These are phyloP conservation scores for Talaromyces funiculosus DNA, from an alignment of 2,329 filamentous ascomycete genomes.

Conservation along the genomic window DNA sequence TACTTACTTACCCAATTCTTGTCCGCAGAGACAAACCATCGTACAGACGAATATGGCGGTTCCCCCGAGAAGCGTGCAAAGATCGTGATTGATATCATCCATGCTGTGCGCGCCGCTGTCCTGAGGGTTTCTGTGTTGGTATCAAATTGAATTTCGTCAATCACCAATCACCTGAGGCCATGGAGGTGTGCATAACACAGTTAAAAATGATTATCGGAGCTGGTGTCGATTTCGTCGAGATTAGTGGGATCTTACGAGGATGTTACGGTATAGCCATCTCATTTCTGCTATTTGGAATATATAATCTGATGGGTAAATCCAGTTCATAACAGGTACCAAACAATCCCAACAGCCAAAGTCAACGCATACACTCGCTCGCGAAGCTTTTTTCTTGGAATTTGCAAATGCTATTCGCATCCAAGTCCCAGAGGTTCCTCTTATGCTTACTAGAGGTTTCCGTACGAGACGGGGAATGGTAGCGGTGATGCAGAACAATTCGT, in stretches of 20 bases:
- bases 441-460: constrained; percentile 61
- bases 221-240: constrained; percentile 58
- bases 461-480: constrained; percentile 47
- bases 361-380: constrained; percentile 49
- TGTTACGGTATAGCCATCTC: constrained; percentile 34
- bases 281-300: neutral
- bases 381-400: constrained; percentile 66
- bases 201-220: constrained; percentile 40
- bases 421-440: constrained; percentile 44
- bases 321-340: constrained; percentile 31
- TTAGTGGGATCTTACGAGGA: constrained; percentile 58
- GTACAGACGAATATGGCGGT: constrained; percentile 47
- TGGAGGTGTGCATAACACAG: constrained; percentile 52
- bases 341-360: constrained; percentile 2
- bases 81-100: constrained; percentile 43
- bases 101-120: constrained; percentile 39
- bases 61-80: constrained; percentile 41
- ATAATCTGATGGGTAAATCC: neutral
- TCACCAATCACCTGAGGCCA: constrained; percentile 29
- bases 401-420: constrained; percentile 47
- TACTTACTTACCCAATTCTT: constrained; percentile 43
- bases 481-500: constrained; percentile 43
- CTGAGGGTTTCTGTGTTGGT: constrained; percentile 40
- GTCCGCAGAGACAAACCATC: constrained; percentile 39
- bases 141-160: constrained; percentile 51